These are phyloP conservation scores for Lasiodiplodia hormozganensis DNA, from an alignment of 2,329 filamentous ascomycete species.

Conservation along the genomic window DNA sequence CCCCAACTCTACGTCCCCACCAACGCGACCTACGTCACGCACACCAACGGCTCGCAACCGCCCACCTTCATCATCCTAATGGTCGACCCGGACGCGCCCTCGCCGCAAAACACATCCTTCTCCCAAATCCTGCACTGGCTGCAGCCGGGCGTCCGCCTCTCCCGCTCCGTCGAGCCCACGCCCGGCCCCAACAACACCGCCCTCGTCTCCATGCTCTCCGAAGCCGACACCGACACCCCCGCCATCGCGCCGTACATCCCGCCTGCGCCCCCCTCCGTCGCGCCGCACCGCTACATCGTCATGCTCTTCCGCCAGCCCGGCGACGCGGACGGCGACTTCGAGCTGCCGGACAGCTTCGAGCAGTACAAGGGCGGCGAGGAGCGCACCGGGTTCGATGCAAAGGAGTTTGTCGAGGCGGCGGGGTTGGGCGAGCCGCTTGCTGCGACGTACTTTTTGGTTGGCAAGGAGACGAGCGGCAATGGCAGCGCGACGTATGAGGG, in stretches of 20 bases:
- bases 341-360: neutral
- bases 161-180: slow-evolving; percentile 2
- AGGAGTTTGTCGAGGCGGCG: slow-evolving; percentile 11
- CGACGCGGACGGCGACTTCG: neutral
- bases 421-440: slow-evolving; percentile 11
- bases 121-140: slow-evolving; percentile 30
- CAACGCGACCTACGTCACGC: slow-evolving; percentile 13
- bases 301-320: slow-evolving; percentile 27
- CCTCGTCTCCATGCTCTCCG: slow-evolving; percentile 14
- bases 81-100: slow-evolving; percentile 31
- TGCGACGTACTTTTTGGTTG: slow-evolving; percentile 27
- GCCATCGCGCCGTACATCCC: slow-evolving; percentile 23
- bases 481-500: slow-evolving; percentile 13
- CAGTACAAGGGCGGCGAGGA: slow-evolving; percentile 2
- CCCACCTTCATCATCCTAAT: slow-evolving; percentile 28
- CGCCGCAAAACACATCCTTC: slow-evolving; percentile 19
- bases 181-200: neutral
- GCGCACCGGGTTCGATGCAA: slow-evolving; percentile 10
- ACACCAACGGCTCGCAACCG: slow-evolving; percentile 5
- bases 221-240: slow-evolving; percentile 2
- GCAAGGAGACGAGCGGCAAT: neutral
- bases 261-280: slow-evolving; percentile 23
- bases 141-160: slow-evolving; percentile 17
- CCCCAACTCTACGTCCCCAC: slow-evolving; percentile 22
- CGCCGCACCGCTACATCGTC: slow-evolving; percentile 30